Base-by-base conservation (phyloP, 345 rosid species). In the Syzygium grande region DNA sequence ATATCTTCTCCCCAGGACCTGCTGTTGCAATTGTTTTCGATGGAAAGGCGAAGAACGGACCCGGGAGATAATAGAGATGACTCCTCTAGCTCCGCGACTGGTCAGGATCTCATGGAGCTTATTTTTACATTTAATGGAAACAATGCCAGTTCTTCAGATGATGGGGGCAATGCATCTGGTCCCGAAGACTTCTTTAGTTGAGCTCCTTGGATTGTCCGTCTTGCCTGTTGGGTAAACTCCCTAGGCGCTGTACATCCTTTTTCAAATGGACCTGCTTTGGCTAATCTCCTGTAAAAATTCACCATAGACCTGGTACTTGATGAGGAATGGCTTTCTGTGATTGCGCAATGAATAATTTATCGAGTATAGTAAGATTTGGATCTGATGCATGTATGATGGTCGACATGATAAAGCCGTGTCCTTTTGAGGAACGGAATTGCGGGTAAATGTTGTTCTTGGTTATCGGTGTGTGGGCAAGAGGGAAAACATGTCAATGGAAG, bases 11-110 rank as follows among this genome's bases (percentile, higher is more conserved):
- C 95, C 2, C 89, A 91, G 63, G 95, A 94, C 85, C 92, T 96
- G 88, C 88, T 96, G 93, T 38, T 92, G 86, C 96, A 92, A 65
- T 90, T 95, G 85, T 94, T 94, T 89, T 92, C 93, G 10, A 85
- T 94, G 86, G 95, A 87, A 86, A 88, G 91, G 89, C 87, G 84
- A 61, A 89, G 92, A 43, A 89, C 88, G 23, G 89, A 89, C 88
- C 89, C 16, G 2, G 95, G 91, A 61, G 61, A 7, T 51, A 85
- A 52, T 84, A 93, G 80, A 77, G 97, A 92, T 89, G 88, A 93
- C 88, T 91, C 94, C 10, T 88, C 61, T 15, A 84, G 86, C 63
- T 84, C 86, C 5, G 17, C 92, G 16, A 87, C 90, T 16, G 92
- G 91, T 85, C 89, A 87, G 55, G 95, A 92, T 77, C 94, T 94